A percentile compares a stretch with the other conserved stretches of the same genome.
These are phyloP conservation scores for Penicillium subrubescens DNA, from an alignment of 495 filamentous ascomycete species.

Conservation along the genomic window DNA sequence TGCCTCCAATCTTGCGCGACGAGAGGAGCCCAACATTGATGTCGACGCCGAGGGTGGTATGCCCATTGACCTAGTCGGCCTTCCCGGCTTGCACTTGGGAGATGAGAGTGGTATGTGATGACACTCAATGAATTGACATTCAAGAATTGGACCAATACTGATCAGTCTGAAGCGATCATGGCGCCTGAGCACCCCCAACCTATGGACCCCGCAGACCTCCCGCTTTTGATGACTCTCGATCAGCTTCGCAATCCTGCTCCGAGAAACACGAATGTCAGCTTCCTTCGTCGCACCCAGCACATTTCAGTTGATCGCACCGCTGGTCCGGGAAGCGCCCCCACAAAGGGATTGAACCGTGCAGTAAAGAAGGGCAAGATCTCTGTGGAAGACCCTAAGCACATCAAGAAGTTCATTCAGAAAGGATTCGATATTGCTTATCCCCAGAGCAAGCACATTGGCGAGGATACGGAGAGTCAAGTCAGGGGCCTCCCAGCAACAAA, in stretches of 20 bases:
- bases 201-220: slow-evolving; percentile 78
- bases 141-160: not conserved
- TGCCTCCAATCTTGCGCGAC: slow-evolving; percentile 80
- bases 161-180: slow-evolving; percentile 67
- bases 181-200: slow-evolving; percentile 67
- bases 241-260: slow-evolving; percentile 80
- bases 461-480: slow-evolving; percentile 51
- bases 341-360: slow-evolving; percentile 42
- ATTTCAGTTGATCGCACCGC: slow-evolving; percentile 70
- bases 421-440: slow-evolving; percentile 85
- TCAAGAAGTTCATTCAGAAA: slow-evolving; percentile 78
- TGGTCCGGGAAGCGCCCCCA: slow-evolving; percentile 34
- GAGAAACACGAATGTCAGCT: slow-evolving; percentile 72
- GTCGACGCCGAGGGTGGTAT: slow-evolving; percentile 97
- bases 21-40: slow-evolving; percentile 94
- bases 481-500: slow-evolving; percentile 57
- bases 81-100: slow-evolving; percentile 91
- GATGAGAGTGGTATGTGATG: slow-evolving; percentile 84
- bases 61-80: slow-evolving; percentile 91
- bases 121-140: not conserved
- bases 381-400: slow-evolving; percentile 78
- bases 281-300: slow-evolving; percentile 95
- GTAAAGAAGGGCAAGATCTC: slow-evolving; percentile 45
- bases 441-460: slow-evolving; percentile 58
- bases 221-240: slow-evolving; percentile 76